phyloP scores from a whole-genome alignment of 2,329 filamentous ascomycete species.

The Hymenoscyphus occultus region DNA sequence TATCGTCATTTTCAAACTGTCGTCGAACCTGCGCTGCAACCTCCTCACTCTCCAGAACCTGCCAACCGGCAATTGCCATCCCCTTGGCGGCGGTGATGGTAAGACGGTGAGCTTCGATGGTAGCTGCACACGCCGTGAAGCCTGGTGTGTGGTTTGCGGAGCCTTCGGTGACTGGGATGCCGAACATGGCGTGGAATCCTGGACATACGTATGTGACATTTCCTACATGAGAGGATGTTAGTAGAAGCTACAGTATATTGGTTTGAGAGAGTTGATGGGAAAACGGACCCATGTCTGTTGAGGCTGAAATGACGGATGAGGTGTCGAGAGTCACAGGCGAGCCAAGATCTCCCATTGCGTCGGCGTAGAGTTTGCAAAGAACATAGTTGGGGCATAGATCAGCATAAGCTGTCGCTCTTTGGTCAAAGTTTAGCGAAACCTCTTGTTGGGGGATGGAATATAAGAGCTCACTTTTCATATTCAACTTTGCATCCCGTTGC shows the following conservation, averaged over 20 bases:
- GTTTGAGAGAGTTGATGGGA: neutral
- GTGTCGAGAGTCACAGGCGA: slow-evolving; percentile 16
- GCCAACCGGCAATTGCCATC: slow-evolving; percentile 12
- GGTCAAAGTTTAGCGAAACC: neutral
- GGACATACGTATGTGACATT: slow-evolving; percentile 25
- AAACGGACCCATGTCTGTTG: slow-evolving; percentile 34
- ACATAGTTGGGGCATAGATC: slow-evolving; percentile 23
- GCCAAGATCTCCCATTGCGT: slow-evolving; percentile 20
- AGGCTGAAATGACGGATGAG: slow-evolving; percentile 18
- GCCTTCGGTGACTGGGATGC: slow-evolving; percentile 18
- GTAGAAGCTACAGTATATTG: neutral
- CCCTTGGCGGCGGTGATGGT: slow-evolving; percentile 20
- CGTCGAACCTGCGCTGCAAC: neutral
- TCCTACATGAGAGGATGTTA: slow-evolving; percentile 11
- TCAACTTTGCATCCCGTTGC: slow-evolving; percentile 29
- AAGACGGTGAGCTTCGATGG: slow-evolving; percentile 22
- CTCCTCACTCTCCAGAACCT: neutral
- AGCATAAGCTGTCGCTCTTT: slow-evolving; percentile 25
- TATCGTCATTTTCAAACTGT: neutral
- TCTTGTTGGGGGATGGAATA: no score
- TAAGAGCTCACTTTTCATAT: slow-evolving; percentile 33
- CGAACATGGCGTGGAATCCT: slow-evolving; percentile 17
- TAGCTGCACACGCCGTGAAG: slow-evolving; percentile 27
- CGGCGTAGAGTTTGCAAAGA: slow-evolving; percentile 23
- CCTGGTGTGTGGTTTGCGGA: slow-evolving; percentile 30